Evolutionary conservation across 2,329 filamentous ascomycete genomes (phyloP).

Genomic region (Lecanicillium sp.): DNA sequence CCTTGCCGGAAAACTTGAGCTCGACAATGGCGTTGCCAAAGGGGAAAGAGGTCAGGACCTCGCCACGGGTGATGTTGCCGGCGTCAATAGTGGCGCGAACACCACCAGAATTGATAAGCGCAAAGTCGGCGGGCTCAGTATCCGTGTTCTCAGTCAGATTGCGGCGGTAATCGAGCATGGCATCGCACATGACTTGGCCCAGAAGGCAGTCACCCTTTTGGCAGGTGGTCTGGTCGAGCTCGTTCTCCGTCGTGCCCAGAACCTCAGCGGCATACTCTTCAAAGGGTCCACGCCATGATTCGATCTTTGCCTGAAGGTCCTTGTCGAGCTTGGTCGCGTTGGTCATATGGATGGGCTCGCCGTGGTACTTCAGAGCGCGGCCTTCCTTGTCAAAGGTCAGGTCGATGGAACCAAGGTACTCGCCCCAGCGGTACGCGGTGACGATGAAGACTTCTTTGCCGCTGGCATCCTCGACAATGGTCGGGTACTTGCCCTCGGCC

Average conservation of each 20-base stretch:
- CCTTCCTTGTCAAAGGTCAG: conserved; percentile 54
- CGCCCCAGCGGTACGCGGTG: conserved; percentile 60
- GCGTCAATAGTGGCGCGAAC: conserved; percentile 55
- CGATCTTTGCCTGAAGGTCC: conserved; percentile 48
- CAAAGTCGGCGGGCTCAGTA: conserved; percentile 41
- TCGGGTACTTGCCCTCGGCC: conserved; percentile 55
- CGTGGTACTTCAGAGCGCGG: conserved; percentile 54
- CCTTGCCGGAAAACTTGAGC: conserved; percentile 41
- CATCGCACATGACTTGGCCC: conserved; percentile 48
- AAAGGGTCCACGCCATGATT: conserved; percentile 52
- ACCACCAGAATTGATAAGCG: conserved; percentile 56
- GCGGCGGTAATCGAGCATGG: conserved; percentile 53
- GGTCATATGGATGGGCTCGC: conserved; percentile 56
- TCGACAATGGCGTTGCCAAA: conserved; percentile 60
- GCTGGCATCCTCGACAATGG: conserved; percentile 50
- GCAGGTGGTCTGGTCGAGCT: conserved; percentile 53
- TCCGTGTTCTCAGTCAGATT: conserved; percentile 31
- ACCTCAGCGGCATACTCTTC: conserved; percentile 50
- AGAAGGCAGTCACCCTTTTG: conserved; percentile 50
- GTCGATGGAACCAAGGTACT: conserved; percentile 61
- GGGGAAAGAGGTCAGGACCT: conserved; percentile 57
- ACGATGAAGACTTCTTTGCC: conserved; percentile 63
- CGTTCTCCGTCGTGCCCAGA: conserved; percentile 46
- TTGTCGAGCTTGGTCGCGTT: conserved; percentile 52
- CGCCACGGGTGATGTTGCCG: conserved; percentile 54